A percentile compares a stretch with the other conserved stretches of the same genome.
Evolutionary conservation across 164 flowering plant genomes (phyloP).

Genomic region (Sedum album): DNA sequence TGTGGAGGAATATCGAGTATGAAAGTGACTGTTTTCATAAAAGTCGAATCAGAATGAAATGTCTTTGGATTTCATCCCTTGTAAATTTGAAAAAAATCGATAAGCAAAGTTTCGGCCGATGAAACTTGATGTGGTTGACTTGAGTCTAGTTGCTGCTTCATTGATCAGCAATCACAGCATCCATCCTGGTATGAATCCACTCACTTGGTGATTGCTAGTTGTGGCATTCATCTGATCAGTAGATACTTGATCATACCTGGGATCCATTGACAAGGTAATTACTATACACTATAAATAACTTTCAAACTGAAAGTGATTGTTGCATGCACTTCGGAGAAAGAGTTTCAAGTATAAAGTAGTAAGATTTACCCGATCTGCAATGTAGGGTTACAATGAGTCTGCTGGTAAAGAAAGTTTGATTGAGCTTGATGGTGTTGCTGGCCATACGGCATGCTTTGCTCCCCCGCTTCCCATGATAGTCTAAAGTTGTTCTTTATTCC

Average conservation of each 20-base stretch:
- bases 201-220: slow-evolving; percentile 26
- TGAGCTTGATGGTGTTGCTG: slow-evolving; percentile 29
- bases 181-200: slow-evolving; percentile 39
- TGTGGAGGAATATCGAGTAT: too few relatives aligned
- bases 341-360: neutral
- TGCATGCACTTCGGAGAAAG: neutral
- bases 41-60: too few relatives aligned
- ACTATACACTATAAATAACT: neutral
- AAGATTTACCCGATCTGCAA: slow-evolving; percentile 51
- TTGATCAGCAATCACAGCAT: slow-evolving; percentile 19
- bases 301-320: neutral
- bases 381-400: slow-evolving; percentile 43
- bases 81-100: neutral
- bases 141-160: neutral
- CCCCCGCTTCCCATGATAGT: slow-evolving; percentile 48
- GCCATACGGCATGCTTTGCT: slow-evolving; percentile 25
- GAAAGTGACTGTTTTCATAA: too few relatives aligned
- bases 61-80: neutral
- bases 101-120: neutral
- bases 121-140: neutral
- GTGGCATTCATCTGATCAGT: too few relatives aligned
- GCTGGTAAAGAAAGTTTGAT: slow-evolving; percentile 49
- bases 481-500: slow-evolving; percentile 28
- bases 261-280: neutral
- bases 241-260: slow-evolving; percentile 22